Conservation (phyloP, 345 rosid genomes). For the Aethionema arabicum region DNA sequence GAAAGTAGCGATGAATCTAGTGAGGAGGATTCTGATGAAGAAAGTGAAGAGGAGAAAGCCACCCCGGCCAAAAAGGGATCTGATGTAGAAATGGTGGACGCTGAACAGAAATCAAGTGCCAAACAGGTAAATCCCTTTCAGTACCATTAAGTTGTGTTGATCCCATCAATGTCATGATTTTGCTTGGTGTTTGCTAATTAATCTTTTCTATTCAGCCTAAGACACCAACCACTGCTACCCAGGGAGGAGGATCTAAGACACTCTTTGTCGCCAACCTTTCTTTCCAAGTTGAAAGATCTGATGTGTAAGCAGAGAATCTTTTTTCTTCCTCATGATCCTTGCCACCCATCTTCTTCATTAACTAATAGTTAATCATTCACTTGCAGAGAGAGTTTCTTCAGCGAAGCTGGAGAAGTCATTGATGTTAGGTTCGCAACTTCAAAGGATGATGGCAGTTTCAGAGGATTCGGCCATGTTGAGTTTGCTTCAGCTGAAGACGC, state of each 20-base stretch:
- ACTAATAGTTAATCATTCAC: background rate
- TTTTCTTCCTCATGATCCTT: background rate
- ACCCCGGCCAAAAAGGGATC: conserved; percentile 51
- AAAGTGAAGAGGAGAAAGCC: conserved; percentile 55
- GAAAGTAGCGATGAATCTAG: conserved; percentile 52
- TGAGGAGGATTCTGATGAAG: conserved; percentile 47
- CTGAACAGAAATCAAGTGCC: conserved; percentile 35
- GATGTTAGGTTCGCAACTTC: conserved; percentile 66
- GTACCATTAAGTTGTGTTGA: background rate
- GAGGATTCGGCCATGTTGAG: conserved; percentile 86
- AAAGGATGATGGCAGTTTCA: conserved; percentile 50
- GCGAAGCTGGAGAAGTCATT: conserved; percentile 62
- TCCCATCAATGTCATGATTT: background rate
- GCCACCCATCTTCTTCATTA: background rate
- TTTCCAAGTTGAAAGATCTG: conserved; percentile 49
- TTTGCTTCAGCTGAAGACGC: conserved; percentile 70
- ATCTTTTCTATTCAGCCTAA: conserved; percentile 48
- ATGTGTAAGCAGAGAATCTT: conserved; percentile 51
- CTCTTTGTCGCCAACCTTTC: conserved; percentile 73
- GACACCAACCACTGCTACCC: conserved; percentile 55
- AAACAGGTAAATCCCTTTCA: conserved; percentile 14
- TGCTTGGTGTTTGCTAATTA: background rate
- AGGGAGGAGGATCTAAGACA: conserved; percentile 54
- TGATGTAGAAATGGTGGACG: conserved; percentile 71
- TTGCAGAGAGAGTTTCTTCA: conserved; percentile 70